Evolutionary conservation across 163 green algal genomes (phyloP), one percentile per base, ranked within the genome.

Genomic region (Scenedesmus sp.): DNA sequence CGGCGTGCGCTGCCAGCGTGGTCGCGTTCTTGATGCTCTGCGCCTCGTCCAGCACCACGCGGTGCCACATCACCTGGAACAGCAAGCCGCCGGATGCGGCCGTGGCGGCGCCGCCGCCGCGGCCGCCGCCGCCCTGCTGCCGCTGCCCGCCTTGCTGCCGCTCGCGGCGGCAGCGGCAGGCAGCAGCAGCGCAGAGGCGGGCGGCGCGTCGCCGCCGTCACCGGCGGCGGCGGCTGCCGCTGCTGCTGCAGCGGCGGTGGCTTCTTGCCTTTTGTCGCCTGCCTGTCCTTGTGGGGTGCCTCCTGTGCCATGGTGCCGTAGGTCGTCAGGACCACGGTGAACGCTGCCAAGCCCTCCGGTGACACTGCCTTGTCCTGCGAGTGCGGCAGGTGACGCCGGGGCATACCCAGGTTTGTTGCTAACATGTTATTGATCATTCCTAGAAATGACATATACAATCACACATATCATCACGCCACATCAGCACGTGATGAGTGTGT

Each of bases 31-130:
- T 98, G 92, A 98, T 98, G 93, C 89, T 93, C 90, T 99, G 97
- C 3, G 95, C 96, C 93, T 99, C 97, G 91, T 99, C 97, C n/a
- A 98, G 87, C 35, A 99, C 95, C 35, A 98, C 94, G 7, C 97
- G 72, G n/a, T 92, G 89, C 89, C 89, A 92, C 56, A 59, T 44
- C 46, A 92, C 89, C 18, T 92, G 86, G 83, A 92, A 95, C 85
- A 96, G 81, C 24, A 88, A 78, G 0, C 88, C 88, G 2, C 86
- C 78, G 33, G 44, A 53, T n/a, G 85, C 51, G 2, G 35, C 83
- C 37, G 83, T 59, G 35, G 42, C 85, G 9, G 53, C 85, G 16
- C 82, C 18, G 53, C 82, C 81, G 22, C 46, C 33, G 2, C 46
- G 30, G 0, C 81, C 81, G 22, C 30, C 46, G 0, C 81, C 81